A percentile compares a stretch with the other conserved stretches of the same genome.
These are phyloP conservation scores for Coleophoma eucalyptorum DNA, from an alignment of 2,329 filamentous ascomycete species.

Conservation along the genomic window DNA sequence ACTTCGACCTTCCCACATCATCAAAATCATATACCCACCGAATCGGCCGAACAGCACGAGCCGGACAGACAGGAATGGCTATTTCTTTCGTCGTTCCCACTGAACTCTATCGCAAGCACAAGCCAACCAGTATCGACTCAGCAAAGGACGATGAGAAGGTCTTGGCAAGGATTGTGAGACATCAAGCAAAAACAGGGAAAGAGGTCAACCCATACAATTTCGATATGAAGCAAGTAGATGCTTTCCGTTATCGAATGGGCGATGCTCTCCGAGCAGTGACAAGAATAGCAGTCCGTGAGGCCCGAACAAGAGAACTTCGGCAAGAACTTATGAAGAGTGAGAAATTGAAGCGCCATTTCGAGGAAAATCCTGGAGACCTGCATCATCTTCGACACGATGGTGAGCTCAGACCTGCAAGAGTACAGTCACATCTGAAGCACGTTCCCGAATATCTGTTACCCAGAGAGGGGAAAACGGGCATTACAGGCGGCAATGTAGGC, in stretches of 20 bases:
- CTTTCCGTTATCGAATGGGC: conserved; percentile 91
- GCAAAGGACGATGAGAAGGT: conserved; percentile 83
- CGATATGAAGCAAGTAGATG: conserved; percentile 89
- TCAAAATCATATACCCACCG: conserved; percentile 96
- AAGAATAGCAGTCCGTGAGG: conserved; percentile 83
- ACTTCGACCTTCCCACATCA: conserved; percentile 89
- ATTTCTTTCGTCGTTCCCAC: conserved; percentile 91
- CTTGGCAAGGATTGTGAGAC: conserved; percentile 72
- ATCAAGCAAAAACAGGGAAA: conserved; percentile 74
- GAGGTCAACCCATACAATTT: conserved; percentile 90
- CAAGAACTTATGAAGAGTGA: conserved; percentile 91
- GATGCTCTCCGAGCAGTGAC: conserved; percentile 91
- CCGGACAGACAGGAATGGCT: conserved; percentile 88
- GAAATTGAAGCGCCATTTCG: conserved; percentile 91
- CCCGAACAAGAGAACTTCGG: conserved; percentile 79
- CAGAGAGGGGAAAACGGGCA: conserved; percentile 63
- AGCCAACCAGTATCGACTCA: conserved; percentile 73
- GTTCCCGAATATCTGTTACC: conserved; percentile 93
- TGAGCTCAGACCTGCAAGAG: conserved; percentile 76
- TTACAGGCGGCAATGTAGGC: conserved; percentile 64
- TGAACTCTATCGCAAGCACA: conserved; percentile 82
- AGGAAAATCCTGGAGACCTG: conserved; percentile 91
- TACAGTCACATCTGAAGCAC: conserved; percentile 88
- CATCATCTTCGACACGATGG: conserved; percentile 86
- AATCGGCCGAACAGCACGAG: conserved; percentile 88